Percentiles rank a stretch among this genome's conserved stretches.
Conservation (phyloP, 2,329 filamentous ascomycete species). For the Cordyceps pruinosa region DNA sequence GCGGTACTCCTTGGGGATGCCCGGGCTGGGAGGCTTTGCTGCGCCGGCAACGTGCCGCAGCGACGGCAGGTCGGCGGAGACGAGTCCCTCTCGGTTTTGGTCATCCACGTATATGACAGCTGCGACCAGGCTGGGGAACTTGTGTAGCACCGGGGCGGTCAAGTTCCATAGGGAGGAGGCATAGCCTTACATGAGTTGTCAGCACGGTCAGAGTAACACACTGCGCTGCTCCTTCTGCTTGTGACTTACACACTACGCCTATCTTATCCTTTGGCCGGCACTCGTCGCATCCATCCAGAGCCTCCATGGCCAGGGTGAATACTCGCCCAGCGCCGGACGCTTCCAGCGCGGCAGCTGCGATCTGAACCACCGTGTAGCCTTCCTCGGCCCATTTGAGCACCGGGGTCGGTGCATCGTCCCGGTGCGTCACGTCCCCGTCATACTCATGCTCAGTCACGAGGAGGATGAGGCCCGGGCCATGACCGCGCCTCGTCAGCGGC, state of each 20-base stretch:
- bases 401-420: constrained; percentile 15
- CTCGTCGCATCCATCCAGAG: neutral
- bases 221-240: neutral
- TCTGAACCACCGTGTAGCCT: constrained; percentile 25
- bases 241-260: neutral
- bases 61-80: neutral
- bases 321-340: neutral
- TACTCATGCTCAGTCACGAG: constrained; percentile 11
- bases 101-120: neutral
- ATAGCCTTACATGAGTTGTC: neutral
- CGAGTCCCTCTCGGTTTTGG: neutral
- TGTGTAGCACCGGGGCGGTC: neutral
- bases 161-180: neutral
- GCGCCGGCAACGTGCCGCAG: neutral
- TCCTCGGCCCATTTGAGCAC: constrained; percentile 32
- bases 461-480: constrained; percentile 28
- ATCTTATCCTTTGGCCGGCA: neutral
- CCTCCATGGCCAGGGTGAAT: neutral
- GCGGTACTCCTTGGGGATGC: neutral
- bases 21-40: neutral
- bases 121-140: neutral
- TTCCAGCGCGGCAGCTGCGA: neutral
- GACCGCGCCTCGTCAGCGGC: constrained; percentile 25
- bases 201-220: neutral
- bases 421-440: neutral